phyloP scores from a whole-genome alignment of 371 early-diverging fungal species.

The Agmasoma carcini region DNA sequence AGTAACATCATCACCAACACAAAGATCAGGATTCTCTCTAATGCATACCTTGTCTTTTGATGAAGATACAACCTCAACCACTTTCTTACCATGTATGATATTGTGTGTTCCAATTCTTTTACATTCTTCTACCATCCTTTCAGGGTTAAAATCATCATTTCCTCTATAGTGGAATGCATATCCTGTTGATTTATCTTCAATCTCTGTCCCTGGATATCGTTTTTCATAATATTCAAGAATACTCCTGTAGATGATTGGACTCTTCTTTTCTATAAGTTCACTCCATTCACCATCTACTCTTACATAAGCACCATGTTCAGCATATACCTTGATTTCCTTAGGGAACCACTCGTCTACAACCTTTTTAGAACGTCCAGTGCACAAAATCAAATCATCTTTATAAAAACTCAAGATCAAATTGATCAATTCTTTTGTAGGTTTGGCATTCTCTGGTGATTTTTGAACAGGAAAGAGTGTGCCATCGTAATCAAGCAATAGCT shows the following conservation, averaged over 20 bases:
- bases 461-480: slow-evolving; percentile 50
- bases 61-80: slow-evolving; percentile 42
- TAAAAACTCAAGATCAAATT: slow-evolving; percentile 31
- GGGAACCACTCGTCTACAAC: slow-evolving; percentile 49
- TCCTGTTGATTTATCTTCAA: slow-evolving; percentile 51
- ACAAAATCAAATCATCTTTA: slow-evolving; percentile 34
- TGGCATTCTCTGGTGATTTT: slow-evolving; percentile 38
- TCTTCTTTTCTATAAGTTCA: slow-evolving; percentile 13
- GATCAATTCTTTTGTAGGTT: slow-evolving; percentile 38
- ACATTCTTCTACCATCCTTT: slow-evolving; percentile 25
- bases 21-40: slow-evolving; percentile 23
- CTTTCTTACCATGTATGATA: slow-evolving; percentile 44
- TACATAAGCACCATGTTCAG: slow-evolving; percentile 50
- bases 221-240: slow-evolving; percentile 33
- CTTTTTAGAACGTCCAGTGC: slow-evolving; percentile 47
- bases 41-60: slow-evolving; percentile 43
- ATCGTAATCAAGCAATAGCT: slow-evolving; percentile 52
- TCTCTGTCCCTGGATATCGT: slow-evolving; percentile 46
- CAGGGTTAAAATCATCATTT: slow-evolving; percentile 16
- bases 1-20: slow-evolving; percentile 52
- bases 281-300: slow-evolving; percentile 43
- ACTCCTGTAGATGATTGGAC: slow-evolving; percentile 15
- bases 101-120: background rate
- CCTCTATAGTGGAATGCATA: slow-evolving; percentile 51
- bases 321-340: slow-evolving; percentile 44